Conservation (phyloP, 2,329 filamentous ascomycete species). For the Aurifilum marmelostoma region DNA sequence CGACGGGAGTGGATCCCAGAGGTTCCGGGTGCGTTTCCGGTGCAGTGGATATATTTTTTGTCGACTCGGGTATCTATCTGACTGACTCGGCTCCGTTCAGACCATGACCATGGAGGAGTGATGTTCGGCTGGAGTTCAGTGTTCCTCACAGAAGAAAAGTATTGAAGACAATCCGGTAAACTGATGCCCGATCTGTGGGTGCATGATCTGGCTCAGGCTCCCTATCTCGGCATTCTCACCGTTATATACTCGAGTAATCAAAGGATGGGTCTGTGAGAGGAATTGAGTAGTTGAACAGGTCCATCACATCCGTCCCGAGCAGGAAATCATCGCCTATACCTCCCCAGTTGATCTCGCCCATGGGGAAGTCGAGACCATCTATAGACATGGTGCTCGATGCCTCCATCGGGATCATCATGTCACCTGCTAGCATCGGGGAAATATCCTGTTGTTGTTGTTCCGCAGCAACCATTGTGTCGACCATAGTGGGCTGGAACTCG, state of each 20-base stretch:
- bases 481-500: not conserved
- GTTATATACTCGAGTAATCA: not conserved
- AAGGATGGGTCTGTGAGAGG: not conserved
- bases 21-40: too few relatives aligned
- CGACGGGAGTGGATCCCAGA: not conserved
- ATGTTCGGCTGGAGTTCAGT: too few relatives aligned
- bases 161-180: too few relatives aligned
- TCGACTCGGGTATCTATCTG: not conserved
- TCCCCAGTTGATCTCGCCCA: not conserved
- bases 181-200: too few relatives aligned
- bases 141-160: too few relatives aligned
- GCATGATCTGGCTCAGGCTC: not conserved
- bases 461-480: not conserved
- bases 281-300: constrained; percentile 5
- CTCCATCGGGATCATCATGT: not conserved
- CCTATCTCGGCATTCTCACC: not conserved
- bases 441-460: too few relatives aligned
- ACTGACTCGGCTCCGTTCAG: not conserved
- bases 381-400: not conserved
- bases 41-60: too few relatives aligned
- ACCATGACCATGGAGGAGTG: not conserved
- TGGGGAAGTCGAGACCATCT: constrained; percentile 9
- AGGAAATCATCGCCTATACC: not conserved
- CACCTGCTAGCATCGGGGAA: not conserved
- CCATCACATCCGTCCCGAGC: constrained; percentile 3